phyloP scores from a whole-genome alignment of 2,329 filamentous ascomycete genomes.

The Alternaria incomplexa region DNA sequence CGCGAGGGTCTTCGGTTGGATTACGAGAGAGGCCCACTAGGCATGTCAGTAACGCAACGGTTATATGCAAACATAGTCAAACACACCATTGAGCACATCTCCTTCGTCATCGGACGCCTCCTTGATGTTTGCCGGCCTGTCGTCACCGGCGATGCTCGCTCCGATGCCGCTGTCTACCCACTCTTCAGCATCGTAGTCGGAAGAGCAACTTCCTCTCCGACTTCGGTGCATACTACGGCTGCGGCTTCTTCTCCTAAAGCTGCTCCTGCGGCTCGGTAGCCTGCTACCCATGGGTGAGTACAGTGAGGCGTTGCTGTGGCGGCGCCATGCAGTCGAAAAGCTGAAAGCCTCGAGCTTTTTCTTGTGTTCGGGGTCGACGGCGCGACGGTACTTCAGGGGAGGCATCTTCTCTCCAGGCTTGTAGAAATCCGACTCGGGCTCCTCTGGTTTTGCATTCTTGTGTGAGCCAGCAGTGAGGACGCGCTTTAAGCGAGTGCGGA shows the following conservation, averaged over 20 bases:
- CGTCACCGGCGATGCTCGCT: constrained; percentile 40
- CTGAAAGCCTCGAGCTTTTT: constrained; percentile 56
- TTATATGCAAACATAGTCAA: not conserved
- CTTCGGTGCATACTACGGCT: constrained; percentile 36
- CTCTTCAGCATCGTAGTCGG: constrained; percentile 49
- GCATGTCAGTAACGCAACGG: constrained; percentile 21
- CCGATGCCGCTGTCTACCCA: constrained; percentile 46
- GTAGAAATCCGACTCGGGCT: constrained; percentile 55
- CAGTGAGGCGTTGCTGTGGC: constrained; percentile 52
- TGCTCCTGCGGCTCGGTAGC: constrained; percentile 50
- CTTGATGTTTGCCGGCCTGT: constrained; percentile 44
- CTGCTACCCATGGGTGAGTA: constrained; percentile 59
- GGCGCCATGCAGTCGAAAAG: constrained; percentile 55
- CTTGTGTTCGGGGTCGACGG: constrained; percentile 58
- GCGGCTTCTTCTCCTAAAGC: constrained; percentile 40
- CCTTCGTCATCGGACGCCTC: constrained; percentile 55
- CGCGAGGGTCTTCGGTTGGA: constrained; percentile 41
- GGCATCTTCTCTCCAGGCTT: constrained; percentile 60
- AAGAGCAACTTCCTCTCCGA: constrained; percentile 45
- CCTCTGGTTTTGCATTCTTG: constrained; percentile 38
- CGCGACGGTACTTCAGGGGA: constrained; percentile 56
- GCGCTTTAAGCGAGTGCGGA: constrained; percentile 55
- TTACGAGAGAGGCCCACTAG: constrained; percentile 45
- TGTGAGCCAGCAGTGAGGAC: constrained; percentile 49
- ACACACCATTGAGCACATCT: constrained; percentile 54